A percentile compares a stretch with the other conserved stretches of the same genome.
Evolutionary conservation across 495 filamentous ascomycete genomes (phyloP).

Genomic region (Amorphotheca resinae): DNA sequence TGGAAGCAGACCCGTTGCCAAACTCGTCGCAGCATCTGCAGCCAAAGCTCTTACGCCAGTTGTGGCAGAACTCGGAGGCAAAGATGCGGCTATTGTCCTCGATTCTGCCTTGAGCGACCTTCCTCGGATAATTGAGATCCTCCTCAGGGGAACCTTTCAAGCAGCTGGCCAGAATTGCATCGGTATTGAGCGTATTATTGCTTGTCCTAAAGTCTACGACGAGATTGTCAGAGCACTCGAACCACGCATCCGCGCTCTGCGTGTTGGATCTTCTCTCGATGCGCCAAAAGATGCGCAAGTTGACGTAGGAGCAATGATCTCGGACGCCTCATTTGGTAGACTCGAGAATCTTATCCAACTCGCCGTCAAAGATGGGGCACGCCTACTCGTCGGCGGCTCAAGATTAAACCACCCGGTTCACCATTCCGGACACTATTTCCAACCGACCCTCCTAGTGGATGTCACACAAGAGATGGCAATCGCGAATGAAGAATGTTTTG

Average conservation of each 20-base stretch:
- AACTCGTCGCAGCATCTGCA: constrained; percentile 75
- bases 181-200: constrained; percentile 88
- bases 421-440: constrained; percentile 78
- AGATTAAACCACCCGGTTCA: constrained; percentile 54
- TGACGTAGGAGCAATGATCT: constrained; percentile 88
- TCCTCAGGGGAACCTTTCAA: constrained; percentile 89
- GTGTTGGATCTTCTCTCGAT: constrained; percentile 54
- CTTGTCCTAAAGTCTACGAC: constrained; percentile 59
- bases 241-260: constrained; percentile 57
- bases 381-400: constrained; percentile 71
- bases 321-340: constrained; percentile 52
- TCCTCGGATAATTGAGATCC: constrained; percentile 56
- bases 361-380: constrained; percentile 65
- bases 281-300: constrained; percentile 33
- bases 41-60: constrained; percentile 75
- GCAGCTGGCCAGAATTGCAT: constrained; percentile 98
- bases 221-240: constrained; percentile 56
- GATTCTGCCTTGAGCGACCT: constrained; percentile 60
- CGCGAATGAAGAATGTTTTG: constrained; percentile 84
- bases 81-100: constrained; percentile 87
- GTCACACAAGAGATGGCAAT: constrained; percentile 71
- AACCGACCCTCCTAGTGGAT: constrained; percentile 77
- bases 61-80: constrained; percentile 83
- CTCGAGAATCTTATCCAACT: constrained; percentile 62
- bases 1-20: constrained; percentile 74